Conservation (phyloP, 352 stramenopile species). For the Globisporangium mamillatum region DNA sequence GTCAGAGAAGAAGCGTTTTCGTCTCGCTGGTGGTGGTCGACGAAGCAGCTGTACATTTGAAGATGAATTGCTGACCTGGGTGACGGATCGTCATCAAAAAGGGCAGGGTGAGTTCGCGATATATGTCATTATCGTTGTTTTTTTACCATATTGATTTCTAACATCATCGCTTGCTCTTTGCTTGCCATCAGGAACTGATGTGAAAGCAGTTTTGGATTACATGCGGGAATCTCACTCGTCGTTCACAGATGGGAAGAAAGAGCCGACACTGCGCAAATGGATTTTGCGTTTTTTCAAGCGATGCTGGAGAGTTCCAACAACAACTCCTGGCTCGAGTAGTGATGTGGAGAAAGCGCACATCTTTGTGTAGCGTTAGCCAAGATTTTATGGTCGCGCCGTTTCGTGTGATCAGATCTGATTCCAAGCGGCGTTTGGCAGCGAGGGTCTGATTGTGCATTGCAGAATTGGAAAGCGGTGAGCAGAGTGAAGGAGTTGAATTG, state of each 20-base stretch:
- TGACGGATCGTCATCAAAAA: slow-evolving; percentile 62
- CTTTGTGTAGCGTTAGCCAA: slow-evolving; percentile 36
- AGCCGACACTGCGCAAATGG: slow-evolving; percentile 76
- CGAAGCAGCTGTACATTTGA: slow-evolving; percentile 73
- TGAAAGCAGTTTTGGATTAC: slow-evolving; percentile 69
- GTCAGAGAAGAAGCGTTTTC: slow-evolving; percentile 73
- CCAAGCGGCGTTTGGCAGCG: neutral
- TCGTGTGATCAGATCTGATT: slow-evolving; percentile 3
- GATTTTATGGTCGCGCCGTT: neutral
- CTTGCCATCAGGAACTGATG: slow-evolving; percentile 43
- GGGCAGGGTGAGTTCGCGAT: slow-evolving; percentile 32
- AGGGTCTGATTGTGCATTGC: slow-evolving; percentile 5
- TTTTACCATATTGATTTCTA: neutral
- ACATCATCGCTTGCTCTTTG: neutral
- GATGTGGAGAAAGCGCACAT: slow-evolving; percentile 52
- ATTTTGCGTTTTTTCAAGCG: slow-evolving; percentile 83
- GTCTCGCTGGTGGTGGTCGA: slow-evolving; percentile 57
- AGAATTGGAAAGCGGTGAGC: neutral
- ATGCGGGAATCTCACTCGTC: slow-evolving; percentile 55
- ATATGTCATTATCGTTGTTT: neutral
- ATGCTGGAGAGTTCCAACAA: slow-evolving; percentile 44
- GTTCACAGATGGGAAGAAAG: slow-evolving; percentile 80
- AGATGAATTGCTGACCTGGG: slow-evolving; percentile 70
- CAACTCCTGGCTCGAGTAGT: slow-evolving; percentile 18
- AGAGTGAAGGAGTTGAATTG: neutral